Base-by-base conservation (phyloP, 2,329 filamentous ascomycete species). In the Diaporthe humulicola region DNA sequence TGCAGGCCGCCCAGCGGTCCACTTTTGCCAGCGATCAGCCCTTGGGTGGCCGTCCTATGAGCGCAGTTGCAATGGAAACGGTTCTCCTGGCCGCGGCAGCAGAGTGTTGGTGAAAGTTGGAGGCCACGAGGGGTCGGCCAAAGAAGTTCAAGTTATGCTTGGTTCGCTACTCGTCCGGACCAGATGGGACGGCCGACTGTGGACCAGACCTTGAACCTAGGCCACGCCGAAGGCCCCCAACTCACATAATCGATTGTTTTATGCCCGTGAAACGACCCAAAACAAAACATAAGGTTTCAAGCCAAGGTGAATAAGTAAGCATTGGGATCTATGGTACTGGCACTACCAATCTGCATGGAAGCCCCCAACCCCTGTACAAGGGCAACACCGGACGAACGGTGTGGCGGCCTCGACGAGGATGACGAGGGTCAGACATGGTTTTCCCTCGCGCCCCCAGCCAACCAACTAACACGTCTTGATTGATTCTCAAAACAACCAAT, bases 21-120 rank as follows among this genome's bases (percentile, higher is more conserved):
- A 69, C 64, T 69, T 69, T 28, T 69, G 64, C 33, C 45, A 54
- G 64, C 48, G 48, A 54, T 69, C 48, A 69, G 48, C 48, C 9
- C 64, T 54, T 10, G 33, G 40, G 33, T 25, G 48, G 33, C 64
- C 15, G 25, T 25, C 64, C 48, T n/a, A 54, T 54, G 48, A 54
- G 48, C 33, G n/a, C 45, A 14, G 5, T 40, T 28, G 48, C 33
- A 69, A 40, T 40, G 64, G 14, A 54, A 54, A 54, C 2, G 7
- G 3, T 36, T 22, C 14, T 30, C 48, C 15, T 40, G 64, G 64
- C 45, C 6, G 64, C 48, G 33, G 8, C 14, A 33, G 19, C 17
- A 19, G 33, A 52, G 17, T 33, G 19, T 33, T 33, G 30, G 17
- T 14, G 45, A 17, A 14, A 25, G 22, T 3, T 19, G 64, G 64